Evolutionary conservation across 2,329 filamentous ascomycete species (phyloP).

Genomic region (Diplodia scrobiculata): DNA sequence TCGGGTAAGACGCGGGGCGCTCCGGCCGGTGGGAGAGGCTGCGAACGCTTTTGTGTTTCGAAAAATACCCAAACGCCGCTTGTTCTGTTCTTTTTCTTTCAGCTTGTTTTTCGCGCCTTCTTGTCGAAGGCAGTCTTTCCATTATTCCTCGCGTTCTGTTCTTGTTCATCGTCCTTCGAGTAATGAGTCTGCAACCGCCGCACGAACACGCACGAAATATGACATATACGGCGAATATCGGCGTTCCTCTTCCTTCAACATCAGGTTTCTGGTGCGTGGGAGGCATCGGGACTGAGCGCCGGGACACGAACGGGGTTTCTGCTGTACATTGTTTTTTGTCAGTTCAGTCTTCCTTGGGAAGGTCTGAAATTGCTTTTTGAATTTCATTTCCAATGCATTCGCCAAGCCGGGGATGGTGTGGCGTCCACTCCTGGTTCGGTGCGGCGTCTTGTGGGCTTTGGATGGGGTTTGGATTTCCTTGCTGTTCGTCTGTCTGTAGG

Average conservation of each 20-base stretch:
- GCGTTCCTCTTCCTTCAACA: not conserved
- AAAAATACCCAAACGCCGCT: slow-evolving; percentile 22
- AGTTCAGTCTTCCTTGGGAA: not conserved
- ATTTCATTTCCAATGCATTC: not conserved
- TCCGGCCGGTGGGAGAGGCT: slow-evolving; percentile 28
- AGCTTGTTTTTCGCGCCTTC: not conserved
- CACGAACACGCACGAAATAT: not conserved
- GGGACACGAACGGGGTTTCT: not conserved
- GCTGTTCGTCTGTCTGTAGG: not conserved
- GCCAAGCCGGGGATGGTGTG: slow-evolving; percentile 12
- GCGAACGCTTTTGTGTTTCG: slow-evolving; percentile 27
- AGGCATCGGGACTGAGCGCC: not conserved
- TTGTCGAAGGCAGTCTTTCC: not conserved
- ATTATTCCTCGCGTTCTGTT: not conserved
- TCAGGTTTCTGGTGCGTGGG: slow-evolving; percentile 16
- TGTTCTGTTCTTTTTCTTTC: not conserved
- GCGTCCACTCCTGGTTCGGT: slow-evolving; percentile 6
- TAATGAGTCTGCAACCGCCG: not conserved
- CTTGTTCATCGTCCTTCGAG: not conserved
- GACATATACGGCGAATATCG: slow-evolving; percentile 2
- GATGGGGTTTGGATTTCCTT: not conserved
- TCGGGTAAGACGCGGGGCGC: slow-evolving; percentile 29
- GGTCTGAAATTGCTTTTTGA: not conserved
- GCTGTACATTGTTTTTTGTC: not conserved
- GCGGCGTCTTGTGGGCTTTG: slow-evolving; percentile 4